Conservation (phyloP, 1,139 yeast genomes). For the Ashbya aceris region DNA sequence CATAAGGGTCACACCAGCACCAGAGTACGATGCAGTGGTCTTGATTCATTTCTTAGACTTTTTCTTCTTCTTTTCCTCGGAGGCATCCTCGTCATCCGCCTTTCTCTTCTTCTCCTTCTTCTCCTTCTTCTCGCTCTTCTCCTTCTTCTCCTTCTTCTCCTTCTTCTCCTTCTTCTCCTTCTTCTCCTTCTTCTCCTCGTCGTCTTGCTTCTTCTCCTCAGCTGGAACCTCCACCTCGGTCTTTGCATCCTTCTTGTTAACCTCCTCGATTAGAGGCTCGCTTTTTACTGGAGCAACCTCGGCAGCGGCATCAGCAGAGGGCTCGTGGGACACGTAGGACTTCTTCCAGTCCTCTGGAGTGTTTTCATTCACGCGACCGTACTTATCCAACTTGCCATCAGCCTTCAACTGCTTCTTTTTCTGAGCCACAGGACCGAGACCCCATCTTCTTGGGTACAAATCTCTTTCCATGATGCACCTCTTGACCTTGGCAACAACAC, state of each 20-base stretch:
- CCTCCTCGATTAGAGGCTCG: neutral
- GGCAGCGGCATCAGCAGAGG: conserved; percentile 27
- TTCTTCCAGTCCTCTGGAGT: conserved; percentile 92
- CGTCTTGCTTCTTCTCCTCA: conserved; percentile 45
- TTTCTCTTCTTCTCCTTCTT: conserved; percentile 54
- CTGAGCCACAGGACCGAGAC: conserved; percentile 96
- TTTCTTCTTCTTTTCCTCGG: conserved; percentile 47
- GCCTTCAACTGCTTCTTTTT: conserved; percentile 97
- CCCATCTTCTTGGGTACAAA: conserved; percentile 99
- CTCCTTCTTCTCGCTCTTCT: conserved; percentile 58
- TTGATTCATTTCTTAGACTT: conserved; percentile 38
- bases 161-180: conserved; percentile 41
- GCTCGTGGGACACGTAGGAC: conserved; percentile 68
- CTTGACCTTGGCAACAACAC: conserved; percentile 96
- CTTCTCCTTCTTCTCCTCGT: conserved; percentile 28
- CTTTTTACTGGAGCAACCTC: neutral
- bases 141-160: conserved; percentile 51
- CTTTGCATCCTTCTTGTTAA: conserved; percentile 34
- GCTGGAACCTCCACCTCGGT: conserved; percentile 37
- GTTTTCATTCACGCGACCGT: conserved; percentile 83
- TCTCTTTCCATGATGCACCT: conserved; percentile 99
- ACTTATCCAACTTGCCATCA: conserved; percentile 94
- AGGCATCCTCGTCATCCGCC: conserved; percentile 52
- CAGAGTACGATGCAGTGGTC: no score
- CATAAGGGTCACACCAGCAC: neutral